These are phyloP conservation scores for Petrea volubilis DNA, from an alignment of 257 asterid genomes.

Conservation along the genomic window DNA sequence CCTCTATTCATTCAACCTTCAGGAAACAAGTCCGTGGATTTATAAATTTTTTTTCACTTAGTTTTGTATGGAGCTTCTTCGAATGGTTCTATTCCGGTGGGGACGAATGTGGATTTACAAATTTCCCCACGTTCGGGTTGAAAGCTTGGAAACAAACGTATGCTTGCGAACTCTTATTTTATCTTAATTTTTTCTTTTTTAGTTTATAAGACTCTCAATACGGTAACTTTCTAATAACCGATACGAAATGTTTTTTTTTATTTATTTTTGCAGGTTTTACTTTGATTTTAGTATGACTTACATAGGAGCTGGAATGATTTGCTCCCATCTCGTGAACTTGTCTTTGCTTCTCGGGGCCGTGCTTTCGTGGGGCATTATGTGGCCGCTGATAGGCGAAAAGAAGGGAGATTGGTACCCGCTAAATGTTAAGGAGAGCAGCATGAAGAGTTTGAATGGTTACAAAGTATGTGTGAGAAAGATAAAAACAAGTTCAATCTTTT, in stretches of 20 bases:
- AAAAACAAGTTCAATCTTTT: no score
- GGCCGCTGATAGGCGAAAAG: slow-evolving; percentile 54
- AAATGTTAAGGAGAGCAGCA: slow-evolving; percentile 51
- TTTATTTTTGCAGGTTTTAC: slow-evolving; percentile 69
- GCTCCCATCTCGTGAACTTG: slow-evolving; percentile 62
- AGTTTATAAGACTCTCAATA: neutral
- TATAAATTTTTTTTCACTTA: slow-evolving; percentile 65
- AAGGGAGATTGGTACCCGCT: slow-evolving; percentile 63
- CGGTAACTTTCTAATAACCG: neutral
- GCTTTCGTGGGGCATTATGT: slow-evolving; percentile 71
- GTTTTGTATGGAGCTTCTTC: slow-evolving; percentile 88
- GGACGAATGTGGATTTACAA: slow-evolving; percentile 58
- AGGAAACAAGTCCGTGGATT: slow-evolving; percentile 86
- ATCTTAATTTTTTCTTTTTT: neutral
- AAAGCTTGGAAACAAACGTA: slow-evolving; percentile 78
- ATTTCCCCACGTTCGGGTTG: slow-evolving; percentile 83
- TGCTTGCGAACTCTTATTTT: neutral
- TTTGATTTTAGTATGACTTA: slow-evolving; percentile 77
- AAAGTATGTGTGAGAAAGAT: slow-evolving; percentile 33
- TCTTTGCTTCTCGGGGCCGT: slow-evolving; percentile 73
- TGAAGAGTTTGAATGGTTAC: slow-evolving; percentile 70
- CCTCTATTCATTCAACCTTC: slow-evolving; percentile 15
- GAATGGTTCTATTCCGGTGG: slow-evolving; percentile 92
- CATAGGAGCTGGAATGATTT: slow-evolving; percentile 80
- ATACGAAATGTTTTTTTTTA: no score